Conservation (phyloP, 331 rosid genomes). For the Arachis monticola region DNA sequence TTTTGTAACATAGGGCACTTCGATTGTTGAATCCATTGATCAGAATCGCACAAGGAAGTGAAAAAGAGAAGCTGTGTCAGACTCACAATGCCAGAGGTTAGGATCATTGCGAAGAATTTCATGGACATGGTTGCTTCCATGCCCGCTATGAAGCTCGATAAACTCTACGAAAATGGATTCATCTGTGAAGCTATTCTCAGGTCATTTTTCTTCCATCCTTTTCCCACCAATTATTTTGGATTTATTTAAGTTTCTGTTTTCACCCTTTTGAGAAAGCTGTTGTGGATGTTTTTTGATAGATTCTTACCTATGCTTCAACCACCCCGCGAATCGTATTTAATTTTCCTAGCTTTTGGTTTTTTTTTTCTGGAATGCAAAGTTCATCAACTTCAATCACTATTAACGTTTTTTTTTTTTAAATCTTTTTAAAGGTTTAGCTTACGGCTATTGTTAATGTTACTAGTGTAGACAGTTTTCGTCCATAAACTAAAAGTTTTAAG, state of each 20-base stretch:
- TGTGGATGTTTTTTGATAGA: not conserved
- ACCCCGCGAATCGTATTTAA: not conserved
- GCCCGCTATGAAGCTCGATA: constrained; percentile 93
- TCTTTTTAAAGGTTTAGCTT: too few relatives aligned
- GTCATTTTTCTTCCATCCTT: constrained; percentile 38
- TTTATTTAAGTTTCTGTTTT: constrained; percentile 2
- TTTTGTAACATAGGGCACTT: constrained; percentile 3
- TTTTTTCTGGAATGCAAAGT: constrained; percentile 8
- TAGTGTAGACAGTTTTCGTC: too few relatives aligned
- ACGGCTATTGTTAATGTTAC: too few relatives aligned
- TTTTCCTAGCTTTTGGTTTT: not conserved
- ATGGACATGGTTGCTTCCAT: constrained; percentile 99
- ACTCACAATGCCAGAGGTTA: constrained; percentile 90
- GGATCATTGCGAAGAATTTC: constrained; percentile 89
- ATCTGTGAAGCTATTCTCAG: constrained; percentile 98
- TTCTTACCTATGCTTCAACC: not conserved
- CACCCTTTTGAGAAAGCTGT: not conserved
- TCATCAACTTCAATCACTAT: constrained; percentile 9
- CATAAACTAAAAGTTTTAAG: too few relatives aligned
- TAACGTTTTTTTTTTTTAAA: too few relatives aligned
- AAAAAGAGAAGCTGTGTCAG: constrained; percentile 23
- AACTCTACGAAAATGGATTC: constrained; percentile 81
- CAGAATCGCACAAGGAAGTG: constrained; percentile 18
- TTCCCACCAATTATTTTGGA: not conserved
- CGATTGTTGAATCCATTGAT: constrained; percentile 11